These are phyloP conservation scores for Combretum micranthum DNA, from an alignment of 345 rosid genomes.

Conservation along the genomic window DNA sequence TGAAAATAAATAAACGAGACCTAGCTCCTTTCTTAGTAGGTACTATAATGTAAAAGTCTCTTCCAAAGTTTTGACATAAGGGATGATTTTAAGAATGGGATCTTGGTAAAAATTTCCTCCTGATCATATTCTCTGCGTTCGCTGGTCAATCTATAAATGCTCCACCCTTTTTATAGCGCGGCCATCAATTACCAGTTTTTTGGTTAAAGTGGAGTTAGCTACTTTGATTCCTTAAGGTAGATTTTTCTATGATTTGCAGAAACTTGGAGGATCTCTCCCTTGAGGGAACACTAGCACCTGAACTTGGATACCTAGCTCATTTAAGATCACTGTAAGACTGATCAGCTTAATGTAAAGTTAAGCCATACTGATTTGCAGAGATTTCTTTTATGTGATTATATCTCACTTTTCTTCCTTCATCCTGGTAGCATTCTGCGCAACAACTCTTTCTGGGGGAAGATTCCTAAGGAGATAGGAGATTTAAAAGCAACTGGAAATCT, in stretches of 20 bases:
- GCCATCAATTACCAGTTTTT: no score
- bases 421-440: conserved; percentile 61
- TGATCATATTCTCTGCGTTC: no score
- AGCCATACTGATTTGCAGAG: neutral
- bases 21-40: no score
- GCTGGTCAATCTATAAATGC: no score
- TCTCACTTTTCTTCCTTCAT: neutral
- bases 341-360: neutral
- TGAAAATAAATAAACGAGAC: no score
- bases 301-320: conserved; percentile 46
- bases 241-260: conserved; percentile 22
- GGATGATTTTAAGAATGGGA: no score
- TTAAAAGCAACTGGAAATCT: conserved; percentile 61
- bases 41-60: no score
- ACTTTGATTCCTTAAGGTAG: neutral
- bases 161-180: no score
- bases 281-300: conserved; percentile 64
- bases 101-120: no score
- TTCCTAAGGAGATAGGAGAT: conserved; percentile 66
- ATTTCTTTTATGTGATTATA: neutral
- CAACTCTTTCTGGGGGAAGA: conserved; percentile 61
- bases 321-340: conserved; percentile 66
- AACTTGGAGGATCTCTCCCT: conserved; percentile 70
- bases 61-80: no score
- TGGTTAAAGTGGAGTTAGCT: no score